These are phyloP conservation scores for Albophoma yamanashiensis DNA, from an alignment of 2,329 filamentous ascomycete species.

Conservation along the genomic window DNA sequence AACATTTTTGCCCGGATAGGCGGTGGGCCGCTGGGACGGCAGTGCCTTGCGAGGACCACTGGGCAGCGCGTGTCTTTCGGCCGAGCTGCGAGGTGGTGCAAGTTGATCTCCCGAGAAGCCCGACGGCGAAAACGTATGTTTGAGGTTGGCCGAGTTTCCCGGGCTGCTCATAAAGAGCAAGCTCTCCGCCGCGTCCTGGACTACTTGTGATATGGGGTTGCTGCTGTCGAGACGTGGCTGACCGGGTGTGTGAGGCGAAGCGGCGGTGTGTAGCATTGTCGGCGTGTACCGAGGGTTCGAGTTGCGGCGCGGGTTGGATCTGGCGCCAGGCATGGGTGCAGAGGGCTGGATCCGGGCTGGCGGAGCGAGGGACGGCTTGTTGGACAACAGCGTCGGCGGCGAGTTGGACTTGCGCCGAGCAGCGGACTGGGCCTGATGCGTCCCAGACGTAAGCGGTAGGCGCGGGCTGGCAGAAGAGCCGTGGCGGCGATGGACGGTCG, in stretches of 20 bases:
- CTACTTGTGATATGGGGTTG: constrained; percentile 35
- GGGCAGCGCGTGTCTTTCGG: constrained; percentile 29
- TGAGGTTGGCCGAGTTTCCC: constrained; percentile 56
- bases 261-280: constrained; percentile 38
- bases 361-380: constrained; percentile 33
- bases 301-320: constrained; percentile 34
- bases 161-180: constrained; percentile 75
- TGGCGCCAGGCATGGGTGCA: constrained; percentile 19
- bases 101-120: constrained; percentile 21
- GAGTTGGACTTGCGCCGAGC: constrained; percentile 20
- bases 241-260: constrained; percentile 33
- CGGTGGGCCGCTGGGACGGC: constrained; percentile 34
- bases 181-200: constrained; percentile 74
- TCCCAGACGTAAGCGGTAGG: constrained; percentile 23
- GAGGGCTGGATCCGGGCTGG: constrained; percentile 45
- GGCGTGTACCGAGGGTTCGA: constrained; percentile 39
- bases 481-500: constrained; percentile 40
- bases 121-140: constrained; percentile 39
- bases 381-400: constrained; percentile 23
- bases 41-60: constrained; percentile 40
- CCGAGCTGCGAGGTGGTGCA: constrained; percentile 6
- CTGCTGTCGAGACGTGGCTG: constrained; percentile 17
- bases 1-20: constrained; percentile 30
- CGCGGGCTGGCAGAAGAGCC: constrained; percentile 45
- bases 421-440: constrained; percentile 17